phyloP scores from a whole-genome alignment of 768 basidiomycete species.

The Cystobasidium ongulense region DNA sequence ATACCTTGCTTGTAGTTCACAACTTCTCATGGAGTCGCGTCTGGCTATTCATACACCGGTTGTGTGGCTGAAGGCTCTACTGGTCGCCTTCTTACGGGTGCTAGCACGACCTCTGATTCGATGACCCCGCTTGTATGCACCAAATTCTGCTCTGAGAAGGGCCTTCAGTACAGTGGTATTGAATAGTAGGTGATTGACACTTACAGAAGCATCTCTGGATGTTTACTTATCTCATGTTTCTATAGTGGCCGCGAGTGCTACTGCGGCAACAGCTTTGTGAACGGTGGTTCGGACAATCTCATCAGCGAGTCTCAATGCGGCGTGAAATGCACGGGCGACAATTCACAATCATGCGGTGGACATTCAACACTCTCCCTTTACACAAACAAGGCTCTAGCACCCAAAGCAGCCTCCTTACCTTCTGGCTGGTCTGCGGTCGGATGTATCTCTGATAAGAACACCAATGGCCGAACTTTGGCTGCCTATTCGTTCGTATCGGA shows the following conservation, averaged over 20 bases:
- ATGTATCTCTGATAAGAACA: neutral
- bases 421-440: constrained; percentile 9
- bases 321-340: neutral
- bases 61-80: constrained; percentile 9
- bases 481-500: neutral
- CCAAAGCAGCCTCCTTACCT: neutral
- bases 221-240: neutral
- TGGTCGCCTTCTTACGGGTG: constrained; percentile 3
- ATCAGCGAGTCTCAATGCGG: neutral
- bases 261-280: neutral
- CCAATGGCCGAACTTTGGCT: neutral
- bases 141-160: constrained; percentile 4
- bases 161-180: constrained; percentile 13
- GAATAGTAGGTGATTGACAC: neutral
- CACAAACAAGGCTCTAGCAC: neutral
- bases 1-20: neutral
- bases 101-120: neutral
- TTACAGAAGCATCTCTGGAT: neutral
- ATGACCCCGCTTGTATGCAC: constrained; percentile 5
- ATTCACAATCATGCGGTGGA: neutral
- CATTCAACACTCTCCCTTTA: constrained; percentile 10
- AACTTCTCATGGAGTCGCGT: neutral
- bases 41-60: neutral
- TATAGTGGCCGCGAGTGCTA: neutral
- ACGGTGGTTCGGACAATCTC: neutral